phyloP scores from a whole-genome alignment of 1,284 basidiomycete genomes.

The Ganoderma meredithae region DNA sequence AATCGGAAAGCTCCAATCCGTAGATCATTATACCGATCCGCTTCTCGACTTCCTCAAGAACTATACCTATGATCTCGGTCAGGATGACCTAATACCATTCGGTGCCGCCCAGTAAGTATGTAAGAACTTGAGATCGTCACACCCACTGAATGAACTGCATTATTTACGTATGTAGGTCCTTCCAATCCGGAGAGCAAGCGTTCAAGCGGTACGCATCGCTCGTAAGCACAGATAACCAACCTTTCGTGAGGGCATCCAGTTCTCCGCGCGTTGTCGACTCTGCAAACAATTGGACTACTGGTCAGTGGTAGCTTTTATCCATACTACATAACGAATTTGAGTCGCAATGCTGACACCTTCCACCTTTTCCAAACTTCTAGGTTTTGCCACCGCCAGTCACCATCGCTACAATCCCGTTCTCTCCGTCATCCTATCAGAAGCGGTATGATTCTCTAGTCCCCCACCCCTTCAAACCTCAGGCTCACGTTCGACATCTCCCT shows the following conservation, averaged over 20 bases:
- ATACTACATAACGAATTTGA: too few species aligned
- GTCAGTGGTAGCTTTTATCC: slow-evolving; percentile 43
- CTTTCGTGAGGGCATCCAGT: slow-evolving; percentile 74
- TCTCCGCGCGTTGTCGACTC: slow-evolving; percentile 70
- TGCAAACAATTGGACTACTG: slow-evolving; percentile 75
- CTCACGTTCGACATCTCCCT: too few species aligned
- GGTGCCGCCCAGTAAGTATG: slow-evolving; percentile 74
- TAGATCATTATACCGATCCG: slow-evolving; percentile 51
- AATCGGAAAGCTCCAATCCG: slow-evolving; percentile 60
- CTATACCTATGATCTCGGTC: slow-evolving; percentile 69
- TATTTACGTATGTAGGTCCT: slow-evolving; percentile 45
- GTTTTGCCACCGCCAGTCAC: slow-evolving; percentile 51
- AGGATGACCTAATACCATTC: slow-evolving; percentile 68
- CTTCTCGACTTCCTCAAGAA: slow-evolving; percentile 66
- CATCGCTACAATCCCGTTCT: slow-evolving; percentile 46
- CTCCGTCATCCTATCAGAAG: slow-evolving; percentile 61
- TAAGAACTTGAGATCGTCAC: not conserved
- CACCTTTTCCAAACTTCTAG: slow-evolving; percentile 41
- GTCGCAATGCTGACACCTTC: too few species aligned
- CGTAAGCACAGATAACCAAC: slow-evolving; percentile 52
- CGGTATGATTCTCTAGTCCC: slow-evolving; percentile 43
- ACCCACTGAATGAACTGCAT: too few species aligned
- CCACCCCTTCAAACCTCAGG: too few species aligned
- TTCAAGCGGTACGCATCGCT: slow-evolving; percentile 61
- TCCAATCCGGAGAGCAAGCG: slow-evolving; percentile 53